Conservation (phyloP, 257 asterid genomes). For the Solanum lignicaule region DNA sequence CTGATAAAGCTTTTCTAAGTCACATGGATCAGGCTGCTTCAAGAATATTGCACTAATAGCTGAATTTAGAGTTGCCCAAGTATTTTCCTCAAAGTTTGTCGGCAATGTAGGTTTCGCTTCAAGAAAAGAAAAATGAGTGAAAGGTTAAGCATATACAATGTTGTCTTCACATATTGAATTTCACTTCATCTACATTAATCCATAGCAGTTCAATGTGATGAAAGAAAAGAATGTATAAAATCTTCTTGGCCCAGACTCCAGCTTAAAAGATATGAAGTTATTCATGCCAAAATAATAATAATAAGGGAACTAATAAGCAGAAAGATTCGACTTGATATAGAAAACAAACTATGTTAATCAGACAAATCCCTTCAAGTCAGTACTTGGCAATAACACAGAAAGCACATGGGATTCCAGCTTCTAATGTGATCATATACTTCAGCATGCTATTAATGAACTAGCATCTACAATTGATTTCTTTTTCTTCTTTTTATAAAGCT, state of each 20-base stretch:
- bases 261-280: background rate
- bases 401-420: background rate
- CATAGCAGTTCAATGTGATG: background rate
- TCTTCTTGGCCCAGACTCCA: background rate
- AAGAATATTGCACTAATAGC: slow-evolving; percentile 87
- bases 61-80: slow-evolving; percentile 86
- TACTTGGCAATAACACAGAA: background rate
- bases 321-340: background rate
- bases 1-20: slow-evolving; percentile 88
- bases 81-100: slow-evolving; percentile 76
- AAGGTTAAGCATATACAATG: background rate
- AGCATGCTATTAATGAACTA: background rate
- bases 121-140: background rate
- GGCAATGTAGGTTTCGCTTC: slow-evolving; percentile 82
- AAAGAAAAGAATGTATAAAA: background rate
- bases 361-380: background rate
- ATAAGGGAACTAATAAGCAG: background rate
- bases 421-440: background rate
- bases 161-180: background rate
- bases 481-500: background rate
- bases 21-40: slow-evolving; percentile 92
- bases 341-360: background rate
- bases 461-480: background rate
- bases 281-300: background rate
- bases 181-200: background rate